Conservation (phyloP, 2,329 filamentous ascomycete genomes). For the Ilyonectria robusta region DNA sequence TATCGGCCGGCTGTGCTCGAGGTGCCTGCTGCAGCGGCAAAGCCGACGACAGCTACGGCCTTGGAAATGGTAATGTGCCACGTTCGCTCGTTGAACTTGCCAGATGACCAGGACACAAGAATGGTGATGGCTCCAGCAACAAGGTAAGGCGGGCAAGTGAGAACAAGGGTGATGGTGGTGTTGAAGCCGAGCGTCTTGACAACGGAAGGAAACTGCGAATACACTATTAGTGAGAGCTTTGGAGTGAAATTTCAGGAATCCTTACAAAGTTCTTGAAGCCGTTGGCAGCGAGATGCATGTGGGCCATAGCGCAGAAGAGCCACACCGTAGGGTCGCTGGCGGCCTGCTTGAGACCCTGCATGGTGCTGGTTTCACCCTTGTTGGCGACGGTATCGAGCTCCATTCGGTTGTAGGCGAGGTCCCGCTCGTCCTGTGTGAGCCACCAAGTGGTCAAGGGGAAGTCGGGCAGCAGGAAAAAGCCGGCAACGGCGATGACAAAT, state of each 20-base stretch:
- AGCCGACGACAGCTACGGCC: conserved; percentile 53
- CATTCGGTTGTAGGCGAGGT: conserved; percentile 58
- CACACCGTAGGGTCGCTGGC: conserved; percentile 62
- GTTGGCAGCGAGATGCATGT: conserved; percentile 65
- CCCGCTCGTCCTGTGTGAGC: conserved; percentile 61
- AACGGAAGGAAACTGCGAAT: conserved; percentile 43
- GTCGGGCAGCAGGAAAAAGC: conserved; percentile 50
- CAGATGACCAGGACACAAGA: conserved; percentile 55
- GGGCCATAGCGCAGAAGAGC: conserved; percentile 66
- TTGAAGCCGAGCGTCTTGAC: conserved; percentile 49
- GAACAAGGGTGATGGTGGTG: conserved; percentile 49
- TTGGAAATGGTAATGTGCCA: conserved; percentile 64
- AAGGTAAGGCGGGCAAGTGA: conserved; percentile 60
- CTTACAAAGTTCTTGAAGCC: conserved; percentile 57
- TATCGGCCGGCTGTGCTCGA: conserved; percentile 42
- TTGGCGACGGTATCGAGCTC: conserved; percentile 63
- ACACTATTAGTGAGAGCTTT: neutral
- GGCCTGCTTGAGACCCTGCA: conserved; percentile 60
- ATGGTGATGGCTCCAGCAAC: conserved; percentile 51
- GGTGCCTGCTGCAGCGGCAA: conserved; percentile 45
- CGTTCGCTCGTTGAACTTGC: conserved; percentile 61
- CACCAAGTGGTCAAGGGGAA: conserved; percentile 60
- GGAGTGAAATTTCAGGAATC: neutral
- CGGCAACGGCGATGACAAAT: conserved; percentile 45
- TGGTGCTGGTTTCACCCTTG: conserved; percentile 56